Conservation (phyloP, 345 rosid species). For the Camelina sativa region DNA sequence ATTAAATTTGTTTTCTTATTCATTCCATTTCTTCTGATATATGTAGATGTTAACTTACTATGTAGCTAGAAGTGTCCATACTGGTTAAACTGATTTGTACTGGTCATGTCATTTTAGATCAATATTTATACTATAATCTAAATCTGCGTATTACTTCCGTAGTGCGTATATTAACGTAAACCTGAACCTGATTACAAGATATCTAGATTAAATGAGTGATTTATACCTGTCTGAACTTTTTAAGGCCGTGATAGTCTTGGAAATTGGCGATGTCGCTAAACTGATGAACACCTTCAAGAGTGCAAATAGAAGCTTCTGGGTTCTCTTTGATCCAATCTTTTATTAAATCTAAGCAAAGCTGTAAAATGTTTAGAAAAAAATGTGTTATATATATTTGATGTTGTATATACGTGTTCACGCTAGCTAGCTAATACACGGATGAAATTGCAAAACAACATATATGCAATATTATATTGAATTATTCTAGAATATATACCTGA, state of each 20-base stretch:
- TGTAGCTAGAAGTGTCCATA: neutral
- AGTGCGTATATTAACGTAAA: neutral
- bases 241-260: slow-evolving; percentile 89
- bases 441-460: neutral
- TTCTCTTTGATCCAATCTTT: slow-evolving; percentile 68
- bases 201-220: neutral
- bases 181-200: neutral
- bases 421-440: neutral
- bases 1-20: neutral
- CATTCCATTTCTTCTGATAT: neutral
- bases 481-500: slow-evolving; percentile 53
- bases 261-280: slow-evolving; percentile 71
- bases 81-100: neutral
- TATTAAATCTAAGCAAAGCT: slow-evolving; percentile 72
- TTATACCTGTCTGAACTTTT: slow-evolving; percentile 66
- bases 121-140: too few species aligned
- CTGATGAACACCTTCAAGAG: slow-evolving; percentile 57
- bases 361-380: slow-evolving; percentile 2
- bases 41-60: neutral
- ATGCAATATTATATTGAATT: neutral
- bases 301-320: slow-evolving; percentile 79
- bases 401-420: neutral
- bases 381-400: neutral
- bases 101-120: too few species aligned
- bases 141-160: too few species aligned